Base-by-base conservation (phyloP, 2,329 filamentous ascomycete species). In the Monosporascus cannonballus region DNA sequence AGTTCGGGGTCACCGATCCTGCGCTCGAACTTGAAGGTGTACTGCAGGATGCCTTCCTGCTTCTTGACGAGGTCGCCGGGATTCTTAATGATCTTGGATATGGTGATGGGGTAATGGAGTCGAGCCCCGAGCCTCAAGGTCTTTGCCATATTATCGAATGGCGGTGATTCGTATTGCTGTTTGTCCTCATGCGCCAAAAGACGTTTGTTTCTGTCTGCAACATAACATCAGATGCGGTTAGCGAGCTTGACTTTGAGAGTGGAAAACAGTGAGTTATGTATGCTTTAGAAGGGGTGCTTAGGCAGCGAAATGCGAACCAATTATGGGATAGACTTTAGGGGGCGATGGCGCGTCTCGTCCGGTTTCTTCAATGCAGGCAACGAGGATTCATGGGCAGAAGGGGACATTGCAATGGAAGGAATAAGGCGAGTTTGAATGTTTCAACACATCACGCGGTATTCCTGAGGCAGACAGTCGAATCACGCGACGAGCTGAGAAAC, bases 91-190 rank as follows among this genome's bases (percentile, higher is more conserved):
- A 97, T 79, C 70, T 90, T 87, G 63, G 86, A 91, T 71, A 99
- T 86, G 61, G 87, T 96, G 72, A 97, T 92, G 64, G 94, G 94
- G 72, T 97, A 99, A 71, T 87, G 88, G 61, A 96, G 83, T 71
- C 82, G 77, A 62, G 77, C 71, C 64, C 82, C 82, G 53, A 85
- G 67, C 51, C 71, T 74, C 53, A 85, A 68, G 55, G 67, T 69
- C 61, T 77, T 77, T 51, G 70, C 71, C 74, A 77, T 34, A 34
- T 66, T 37, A 22, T 22, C 22, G 41, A 37, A 55, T 48, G 47
- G 27, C 30, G 15, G 25, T 51, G 39, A 4, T 46, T 25, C 7
- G 42, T 7, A 11, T 27, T 46, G 25, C 22, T 6, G 42, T 5
- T 34, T 34, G 30, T 34, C 11, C 11, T 14, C 42, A 46, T 46